Evolutionary conservation across 2,329 filamentous ascomycete genomes (phyloP).

Genomic region (Chrysosphaeria jannelii): DNA sequence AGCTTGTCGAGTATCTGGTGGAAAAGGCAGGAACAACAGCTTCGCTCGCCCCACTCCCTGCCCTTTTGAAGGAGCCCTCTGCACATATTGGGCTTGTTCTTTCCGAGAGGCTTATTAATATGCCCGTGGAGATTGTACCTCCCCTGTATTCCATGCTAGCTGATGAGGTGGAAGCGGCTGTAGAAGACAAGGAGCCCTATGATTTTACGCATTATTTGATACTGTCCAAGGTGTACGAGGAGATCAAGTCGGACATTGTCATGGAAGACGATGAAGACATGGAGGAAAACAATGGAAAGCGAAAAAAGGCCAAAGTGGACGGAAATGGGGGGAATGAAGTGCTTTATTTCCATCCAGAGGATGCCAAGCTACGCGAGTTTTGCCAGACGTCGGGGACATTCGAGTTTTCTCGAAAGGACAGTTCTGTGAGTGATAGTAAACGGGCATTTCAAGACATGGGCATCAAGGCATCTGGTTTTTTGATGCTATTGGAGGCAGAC

Average conservation of each 20-base stretch:
- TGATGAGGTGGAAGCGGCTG: slow-evolving; percentile 67
- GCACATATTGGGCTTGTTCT: slow-evolving; percentile 52
- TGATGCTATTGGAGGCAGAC: slow-evolving; percentile 58
- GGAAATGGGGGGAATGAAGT: slow-evolving; percentile 10
- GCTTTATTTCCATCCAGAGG: slow-evolving; percentile 89
- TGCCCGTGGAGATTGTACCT: slow-evolving; percentile 74
- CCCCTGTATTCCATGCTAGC: slow-evolving; percentile 86
- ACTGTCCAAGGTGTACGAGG: slow-evolving; percentile 71
- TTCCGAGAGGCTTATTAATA: slow-evolving; percentile 86
- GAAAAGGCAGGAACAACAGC: slow-evolving; percentile 19
- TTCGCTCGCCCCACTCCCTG: slow-evolving; percentile 22
- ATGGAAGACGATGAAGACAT: slow-evolving; percentile 12
- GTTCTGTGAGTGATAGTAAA: slow-evolving; percentile 68
- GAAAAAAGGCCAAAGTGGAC: slow-evolving; percentile 18
- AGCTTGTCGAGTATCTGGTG: slow-evolving; percentile 40
- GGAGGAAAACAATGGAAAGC: slow-evolving; percentile 26
- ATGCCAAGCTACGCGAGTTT: slow-evolving; percentile 60
- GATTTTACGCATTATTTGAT: slow-evolving; percentile 81
- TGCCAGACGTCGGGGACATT: slow-evolving; percentile 40
- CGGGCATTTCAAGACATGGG: slow-evolving; percentile 83
- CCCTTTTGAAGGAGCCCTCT: slow-evolving; percentile 15
- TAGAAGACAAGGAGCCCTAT: slow-evolving; percentile 79
- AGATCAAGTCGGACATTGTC: slow-evolving; percentile 37
- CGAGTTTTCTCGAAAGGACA: slow-evolving; percentile 53
- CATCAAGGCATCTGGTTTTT: slow-evolving; percentile 51